phyloP scores from a whole-genome alignment of 2,329 filamentous ascomycete genomes.

The Penicillium griseofulvum region DNA sequence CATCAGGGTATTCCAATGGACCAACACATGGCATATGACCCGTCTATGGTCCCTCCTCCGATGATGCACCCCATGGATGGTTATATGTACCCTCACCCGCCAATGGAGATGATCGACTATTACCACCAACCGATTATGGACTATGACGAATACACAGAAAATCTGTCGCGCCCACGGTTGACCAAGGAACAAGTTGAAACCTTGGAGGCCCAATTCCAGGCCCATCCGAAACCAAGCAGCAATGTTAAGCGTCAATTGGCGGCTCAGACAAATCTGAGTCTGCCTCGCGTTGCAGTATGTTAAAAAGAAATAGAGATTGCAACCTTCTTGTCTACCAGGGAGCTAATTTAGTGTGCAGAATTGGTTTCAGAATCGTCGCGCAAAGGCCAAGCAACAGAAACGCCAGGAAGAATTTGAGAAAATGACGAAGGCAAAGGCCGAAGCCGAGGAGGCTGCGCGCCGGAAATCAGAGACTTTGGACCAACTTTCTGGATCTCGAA shows the following conservation, averaged over 20 bases:
- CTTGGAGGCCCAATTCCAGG: slow-evolving; percentile 50
- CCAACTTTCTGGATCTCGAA: slow-evolving; percentile 23
- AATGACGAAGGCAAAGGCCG: slow-evolving; percentile 41
- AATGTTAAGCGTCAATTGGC: slow-evolving; percentile 51
- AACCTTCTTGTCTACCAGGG: neutral
- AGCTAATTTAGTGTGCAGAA: slow-evolving; percentile 38
- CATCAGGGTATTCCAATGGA: slow-evolving; percentile 39
- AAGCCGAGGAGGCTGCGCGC: slow-evolving; percentile 36
- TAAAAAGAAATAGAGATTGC: neutral
- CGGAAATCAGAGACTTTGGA: slow-evolving; percentile 30
- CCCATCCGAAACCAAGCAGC: slow-evolving; percentile 51
- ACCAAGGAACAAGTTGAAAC: slow-evolving; percentile 54
- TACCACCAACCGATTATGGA: slow-evolving; percentile 44
- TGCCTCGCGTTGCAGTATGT: slow-evolving; percentile 51
- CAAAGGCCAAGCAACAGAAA: slow-evolving; percentile 53
- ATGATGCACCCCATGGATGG: slow-evolving; percentile 41
- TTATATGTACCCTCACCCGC: slow-evolving; percentile 38
- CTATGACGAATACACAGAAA: slow-evolving; percentile 49
- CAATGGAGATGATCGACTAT: slow-evolving; percentile 45
- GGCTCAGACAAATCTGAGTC: slow-evolving; percentile 48
- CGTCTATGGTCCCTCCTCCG: slow-evolving; percentile 36
- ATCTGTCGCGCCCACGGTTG: slow-evolving; percentile 48
- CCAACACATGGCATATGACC: slow-evolving; percentile 37
- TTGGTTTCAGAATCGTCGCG: slow-evolving; percentile 54
- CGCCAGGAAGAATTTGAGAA: slow-evolving; percentile 50